phyloP scores from a whole-genome alignment of 2,329 filamentous ascomycete genomes.

The Neofusicoccum umdonicola region DNA sequence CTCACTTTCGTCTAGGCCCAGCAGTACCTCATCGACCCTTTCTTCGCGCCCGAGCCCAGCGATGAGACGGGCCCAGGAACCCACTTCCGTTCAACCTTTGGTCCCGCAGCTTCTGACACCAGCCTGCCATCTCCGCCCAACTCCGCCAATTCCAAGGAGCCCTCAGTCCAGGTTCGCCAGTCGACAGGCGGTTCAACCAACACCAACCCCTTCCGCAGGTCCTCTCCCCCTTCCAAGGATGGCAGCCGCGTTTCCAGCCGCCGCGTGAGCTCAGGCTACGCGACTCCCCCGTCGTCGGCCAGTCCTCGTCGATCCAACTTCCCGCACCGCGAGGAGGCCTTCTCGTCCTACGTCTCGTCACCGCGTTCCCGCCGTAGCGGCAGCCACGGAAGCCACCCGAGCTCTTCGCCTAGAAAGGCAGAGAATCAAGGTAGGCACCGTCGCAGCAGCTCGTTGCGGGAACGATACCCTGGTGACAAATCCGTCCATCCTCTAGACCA shows the following conservation, averaged over 20 bases:
- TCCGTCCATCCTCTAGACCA: conserved; percentile 66
- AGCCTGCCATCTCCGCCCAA: not conserved
- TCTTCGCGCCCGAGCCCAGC: conserved; percentile 65
- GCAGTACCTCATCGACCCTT: conserved; percentile 66
- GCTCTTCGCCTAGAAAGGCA: conserved; percentile 21
- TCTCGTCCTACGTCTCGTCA: conserved; percentile 27
- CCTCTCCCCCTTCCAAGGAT: conserved; percentile 22
- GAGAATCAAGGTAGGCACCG: conserved; percentile 30
- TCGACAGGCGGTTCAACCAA: conserved; percentile 43
- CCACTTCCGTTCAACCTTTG: conserved; percentile 46
- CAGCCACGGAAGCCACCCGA: conserved; percentile 26
- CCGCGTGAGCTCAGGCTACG: conserved; percentile 39
- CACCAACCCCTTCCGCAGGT: conserved; percentile 45
- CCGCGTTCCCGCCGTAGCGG: conserved; percentile 34
- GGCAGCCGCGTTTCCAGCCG: conserved; percentile 27
- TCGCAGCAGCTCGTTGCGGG: conserved; percentile 53
- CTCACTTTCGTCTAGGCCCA: conserved; percentile 50
- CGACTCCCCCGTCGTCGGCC: conserved; percentile 55
- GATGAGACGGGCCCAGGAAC: conserved; percentile 65
- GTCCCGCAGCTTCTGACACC: conserved; percentile 20
- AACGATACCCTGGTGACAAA: conserved; percentile 63
- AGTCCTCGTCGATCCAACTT: conserved; percentile 48
- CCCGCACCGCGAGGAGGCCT: conserved; percentile 32
- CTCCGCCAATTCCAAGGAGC: conserved; percentile 27
- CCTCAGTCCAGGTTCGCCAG: conserved; percentile 29